These are phyloP conservation scores for Pseudocercospora ulei DNA, from an alignment of 2,329 filamentous ascomycete species.

Conservation along the genomic window DNA sequence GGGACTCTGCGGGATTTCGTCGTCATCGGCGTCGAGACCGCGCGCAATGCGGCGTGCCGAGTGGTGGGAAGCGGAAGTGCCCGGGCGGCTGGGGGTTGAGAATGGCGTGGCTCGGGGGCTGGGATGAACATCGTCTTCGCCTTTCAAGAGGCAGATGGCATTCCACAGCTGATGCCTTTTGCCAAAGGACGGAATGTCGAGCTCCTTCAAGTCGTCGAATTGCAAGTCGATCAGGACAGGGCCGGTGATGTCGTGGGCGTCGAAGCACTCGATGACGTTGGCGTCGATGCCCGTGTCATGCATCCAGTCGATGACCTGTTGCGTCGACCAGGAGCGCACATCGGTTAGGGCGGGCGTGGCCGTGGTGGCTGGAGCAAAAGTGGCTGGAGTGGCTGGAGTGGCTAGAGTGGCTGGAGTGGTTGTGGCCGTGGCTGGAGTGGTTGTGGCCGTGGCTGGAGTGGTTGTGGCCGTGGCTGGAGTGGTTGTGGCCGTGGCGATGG, in stretches of 20 bases:
- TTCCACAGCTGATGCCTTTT: conserved; percentile 72
- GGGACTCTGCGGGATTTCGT: conserved; percentile 32
- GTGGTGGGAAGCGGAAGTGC: conserved; percentile 31
- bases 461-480: conserved; percentile 21
- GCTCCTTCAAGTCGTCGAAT: conserved; percentile 74
- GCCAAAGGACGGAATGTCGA: conserved; percentile 71
- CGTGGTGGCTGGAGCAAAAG: conserved; percentile 19
- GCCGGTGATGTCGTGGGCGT: conserved; percentile 86
- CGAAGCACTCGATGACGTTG: conserved; percentile 68
- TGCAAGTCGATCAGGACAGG: conserved; percentile 80
- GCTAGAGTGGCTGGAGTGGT: conserved; percentile 25
- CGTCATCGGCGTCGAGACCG: conserved; percentile 23
- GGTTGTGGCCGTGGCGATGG: conserved; percentile 7
- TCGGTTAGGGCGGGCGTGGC: conserved; percentile 19
- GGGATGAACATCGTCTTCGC: conserved; percentile 35
- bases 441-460: conserved; percentile 19
- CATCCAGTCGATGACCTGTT: conserved; percentile 80
- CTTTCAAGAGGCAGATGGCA: conserved; percentile 60
- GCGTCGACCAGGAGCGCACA: conserved; percentile 58
- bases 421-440: conserved; percentile 32
- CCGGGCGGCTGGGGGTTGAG: conserved; percentile 42
- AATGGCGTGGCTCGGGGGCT: conserved; percentile 43
- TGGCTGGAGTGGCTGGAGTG: conserved; percentile 22
- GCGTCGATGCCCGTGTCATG: conserved; percentile 69
- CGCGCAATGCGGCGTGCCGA: conserved; percentile 23